phyloP scores from a whole-genome alignment of 257 asterid genomes.

The Nyctanthes arbortristis region DNA sequence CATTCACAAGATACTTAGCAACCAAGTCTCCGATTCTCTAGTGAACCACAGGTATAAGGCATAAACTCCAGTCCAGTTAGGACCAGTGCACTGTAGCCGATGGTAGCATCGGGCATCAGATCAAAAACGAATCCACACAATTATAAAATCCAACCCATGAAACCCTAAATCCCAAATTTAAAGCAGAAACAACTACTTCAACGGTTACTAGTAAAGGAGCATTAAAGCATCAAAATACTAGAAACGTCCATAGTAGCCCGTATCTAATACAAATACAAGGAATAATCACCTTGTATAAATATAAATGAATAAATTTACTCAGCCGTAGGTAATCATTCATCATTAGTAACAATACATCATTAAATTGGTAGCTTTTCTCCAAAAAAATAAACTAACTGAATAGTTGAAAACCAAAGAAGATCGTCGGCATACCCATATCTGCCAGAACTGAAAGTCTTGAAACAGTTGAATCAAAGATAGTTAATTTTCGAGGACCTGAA shows the following conservation, averaged over 20 bases:
- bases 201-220: neutral
- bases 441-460: neutral
- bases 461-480: conserved; percentile 25
- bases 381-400: conserved; percentile 6
- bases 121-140: conserved; percentile 1
- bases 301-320: neutral
- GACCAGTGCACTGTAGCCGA: neutral
- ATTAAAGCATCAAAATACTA: neutral
- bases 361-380: conserved; percentile 8
- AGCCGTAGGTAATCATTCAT: conserved; percentile 8
- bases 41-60: conserved; percentile 21
- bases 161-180: conserved; percentile 10
- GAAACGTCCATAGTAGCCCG: conserved; percentile 6
- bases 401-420: conserved; percentile 24
- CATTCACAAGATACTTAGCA: conserved; percentile 17
- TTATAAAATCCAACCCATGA: neutral
- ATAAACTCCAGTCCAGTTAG: conserved; percentile 15
- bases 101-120: conserved; percentile 12
- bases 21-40: conserved; percentile 10
- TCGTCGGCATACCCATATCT: conserved; percentile 51
- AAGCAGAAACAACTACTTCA: conserved; percentile 9
- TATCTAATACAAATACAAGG: neutral
- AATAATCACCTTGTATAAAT: neutral
- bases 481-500: conserved; percentile 25
- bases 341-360: conserved; percentile 37